Conservation (phyloP, 495 filamentous ascomycete species). For the Cudoniella acicularis region DNA sequence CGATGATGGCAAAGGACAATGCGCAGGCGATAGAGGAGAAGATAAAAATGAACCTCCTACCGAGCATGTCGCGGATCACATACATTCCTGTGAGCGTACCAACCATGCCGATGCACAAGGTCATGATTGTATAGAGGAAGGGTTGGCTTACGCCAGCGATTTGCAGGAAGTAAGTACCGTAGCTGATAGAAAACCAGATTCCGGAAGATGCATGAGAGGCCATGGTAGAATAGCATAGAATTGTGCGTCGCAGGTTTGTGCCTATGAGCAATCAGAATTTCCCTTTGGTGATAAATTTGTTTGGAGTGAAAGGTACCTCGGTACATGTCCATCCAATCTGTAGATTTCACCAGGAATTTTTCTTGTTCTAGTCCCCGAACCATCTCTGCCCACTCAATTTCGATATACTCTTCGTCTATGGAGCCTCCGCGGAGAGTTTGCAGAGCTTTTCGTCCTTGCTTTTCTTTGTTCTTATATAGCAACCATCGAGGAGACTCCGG, state of each 20-base stretch:
- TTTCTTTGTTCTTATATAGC: background rate
- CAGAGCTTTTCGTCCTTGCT: slow-evolving; percentile 15
- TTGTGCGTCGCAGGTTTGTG: slow-evolving; percentile 43
- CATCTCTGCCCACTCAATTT: slow-evolving; percentile 14
- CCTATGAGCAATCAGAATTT: slow-evolving; percentile 5
- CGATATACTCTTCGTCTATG: slow-evolving; percentile 1
- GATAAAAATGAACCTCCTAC: slow-evolving; percentile 51
- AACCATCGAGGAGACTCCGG: slow-evolving; percentile 62
- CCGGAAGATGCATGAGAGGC: slow-evolving; percentile 10
- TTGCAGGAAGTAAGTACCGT: slow-evolving; percentile 61
- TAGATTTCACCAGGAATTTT: slow-evolving; percentile 18
- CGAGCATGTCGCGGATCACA: slow-evolving; percentile 45
- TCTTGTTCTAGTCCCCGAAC: slow-evolving; percentile 36
- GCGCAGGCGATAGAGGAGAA: slow-evolving; percentile 50
- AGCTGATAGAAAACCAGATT: slow-evolving; percentile 32
- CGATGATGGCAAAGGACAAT: slow-evolving; percentile 48
- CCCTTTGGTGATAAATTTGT: background rate
- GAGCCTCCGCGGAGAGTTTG: slow-evolving; percentile 1
- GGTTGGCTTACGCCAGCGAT: slow-evolving; percentile 56
- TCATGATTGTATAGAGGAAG: slow-evolving; percentile 55
- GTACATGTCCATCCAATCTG: slow-evolving; percentile 12
- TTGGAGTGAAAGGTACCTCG: background rate
- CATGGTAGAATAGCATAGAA: slow-evolving; percentile 6
- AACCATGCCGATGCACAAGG: slow-evolving; percentile 51
- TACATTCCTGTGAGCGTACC: slow-evolving; percentile 51